phyloP scores from a whole-genome alignment of 2,329 filamentous ascomycete genomes.

The Aspergillus terreus region DNA sequence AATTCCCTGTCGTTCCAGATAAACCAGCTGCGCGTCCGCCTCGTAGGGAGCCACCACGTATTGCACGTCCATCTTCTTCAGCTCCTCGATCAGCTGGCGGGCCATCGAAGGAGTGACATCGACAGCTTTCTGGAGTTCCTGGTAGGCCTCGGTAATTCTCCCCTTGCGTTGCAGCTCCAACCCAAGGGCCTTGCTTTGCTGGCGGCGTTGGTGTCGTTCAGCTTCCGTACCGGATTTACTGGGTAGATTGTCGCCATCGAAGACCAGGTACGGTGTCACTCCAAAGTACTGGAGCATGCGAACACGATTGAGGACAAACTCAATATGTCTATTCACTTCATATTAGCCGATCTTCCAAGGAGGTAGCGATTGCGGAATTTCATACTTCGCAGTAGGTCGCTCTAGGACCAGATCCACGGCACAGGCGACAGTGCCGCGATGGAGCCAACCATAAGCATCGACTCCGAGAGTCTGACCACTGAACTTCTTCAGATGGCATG shows the following conservation, averaged over 20 bases:
- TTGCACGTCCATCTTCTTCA: constrained; percentile 73
- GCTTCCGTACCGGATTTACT: constrained; percentile 88
- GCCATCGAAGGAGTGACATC: constrained; percentile 98
- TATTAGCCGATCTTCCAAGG: constrained; percentile 52
- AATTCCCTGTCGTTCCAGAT: constrained; percentile 80
- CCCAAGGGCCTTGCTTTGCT: constrained; percentile 71
- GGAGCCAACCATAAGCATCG: constrained; percentile 97
- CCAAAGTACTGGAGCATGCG: constrained; percentile 93
- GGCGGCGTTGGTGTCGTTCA: constrained; percentile 68
- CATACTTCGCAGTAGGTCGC: constrained; percentile 79
- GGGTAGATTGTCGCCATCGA: constrained; percentile 91
- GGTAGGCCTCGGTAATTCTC: constrained; percentile 72
- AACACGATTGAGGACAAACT: constrained; percentile 85
- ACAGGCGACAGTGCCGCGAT: constrained; percentile 86
- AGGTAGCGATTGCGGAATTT: neutral
- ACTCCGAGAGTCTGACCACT: constrained; percentile 86
- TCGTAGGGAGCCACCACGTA: constrained; percentile 97
- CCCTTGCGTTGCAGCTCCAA: constrained; percentile 78
- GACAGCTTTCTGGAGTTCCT: constrained; percentile 89
- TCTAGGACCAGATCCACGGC: constrained; percentile 85
- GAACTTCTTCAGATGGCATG: constrained; percentile 81
- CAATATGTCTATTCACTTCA: constrained; percentile 64
- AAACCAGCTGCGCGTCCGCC: constrained; percentile 94
- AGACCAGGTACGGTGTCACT: constrained; percentile 89
- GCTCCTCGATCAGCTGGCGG: constrained; percentile 80